phyloP scores from a whole-genome alignment of 371 early-diverging fungal species.

The Gilbertella persicaria region DNA sequence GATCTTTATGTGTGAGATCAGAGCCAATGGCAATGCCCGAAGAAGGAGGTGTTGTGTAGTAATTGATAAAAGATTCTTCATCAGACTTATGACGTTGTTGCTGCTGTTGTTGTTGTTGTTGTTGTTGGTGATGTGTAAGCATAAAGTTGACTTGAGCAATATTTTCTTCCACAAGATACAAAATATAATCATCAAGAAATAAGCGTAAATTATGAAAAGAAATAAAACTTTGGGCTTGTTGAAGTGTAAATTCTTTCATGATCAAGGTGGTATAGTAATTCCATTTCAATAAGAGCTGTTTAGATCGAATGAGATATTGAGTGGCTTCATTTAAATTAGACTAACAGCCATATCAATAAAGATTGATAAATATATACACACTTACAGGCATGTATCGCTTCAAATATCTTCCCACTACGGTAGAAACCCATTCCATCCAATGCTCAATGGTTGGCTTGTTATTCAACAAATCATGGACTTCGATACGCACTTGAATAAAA shows the following conservation, averaged over 20 bases:
- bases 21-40: background rate
- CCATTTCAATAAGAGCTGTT: constrained; percentile 60
- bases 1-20: too few species aligned
- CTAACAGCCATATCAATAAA: background rate
- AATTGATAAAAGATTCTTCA: background rate
- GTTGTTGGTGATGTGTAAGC: constrained; percentile 12
- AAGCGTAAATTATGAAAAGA: constrained; percentile 44
- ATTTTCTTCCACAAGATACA: constrained; percentile 53
- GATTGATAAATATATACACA: background rate
- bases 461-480: constrained; percentile 38
- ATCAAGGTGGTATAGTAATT: constrained; percentile 44
- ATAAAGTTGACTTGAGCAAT: constrained; percentile 40
- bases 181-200: constrained; percentile 58
- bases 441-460: constrained; percentile 30
- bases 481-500: constrained; percentile 32
- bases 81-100: background rate
- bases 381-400: constrained; percentile 22
- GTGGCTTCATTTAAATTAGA: constrained; percentile 21
- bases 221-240: constrained; percentile 40
- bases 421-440: constrained; percentile 54
- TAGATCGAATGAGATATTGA: constrained; percentile 41
- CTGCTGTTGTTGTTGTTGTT: background rate
- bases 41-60: background rate
- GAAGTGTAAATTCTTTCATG: constrained; percentile 47
- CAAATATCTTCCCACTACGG: constrained; percentile 37